Conservation (phyloP, 352 stramenopile species). For the Aphanomyces invadans region DNA sequence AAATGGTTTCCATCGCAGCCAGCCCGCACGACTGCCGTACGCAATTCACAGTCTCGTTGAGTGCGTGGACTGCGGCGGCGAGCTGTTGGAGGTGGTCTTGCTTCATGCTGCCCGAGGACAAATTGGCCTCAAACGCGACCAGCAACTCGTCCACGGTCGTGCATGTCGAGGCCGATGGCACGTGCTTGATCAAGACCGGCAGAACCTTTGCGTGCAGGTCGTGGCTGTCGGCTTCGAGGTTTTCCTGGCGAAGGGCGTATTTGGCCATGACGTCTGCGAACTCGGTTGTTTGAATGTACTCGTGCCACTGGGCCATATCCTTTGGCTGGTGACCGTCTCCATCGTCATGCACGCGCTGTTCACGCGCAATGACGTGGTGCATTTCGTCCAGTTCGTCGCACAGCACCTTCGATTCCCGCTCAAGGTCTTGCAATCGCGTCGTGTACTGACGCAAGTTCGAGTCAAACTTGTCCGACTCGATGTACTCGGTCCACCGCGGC, state of each 20-base stretch:
- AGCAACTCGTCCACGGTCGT: neutral
- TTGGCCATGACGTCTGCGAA: neutral
- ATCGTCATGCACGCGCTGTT: neutral
- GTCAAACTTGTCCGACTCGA: constrained; percentile 3
- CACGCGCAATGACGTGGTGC: neutral
- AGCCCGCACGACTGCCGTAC: neutral
- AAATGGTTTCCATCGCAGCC: neutral
- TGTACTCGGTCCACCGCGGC: constrained; percentile 8
- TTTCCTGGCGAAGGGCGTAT: neutral
- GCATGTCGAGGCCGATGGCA: neutral
- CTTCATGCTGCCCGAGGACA: too few relatives aligned
- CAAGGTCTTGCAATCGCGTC: neutral
- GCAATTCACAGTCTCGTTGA: neutral
- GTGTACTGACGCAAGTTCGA: neutral
- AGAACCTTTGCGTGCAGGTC: constrained; percentile 4
- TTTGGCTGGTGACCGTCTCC: neutral
- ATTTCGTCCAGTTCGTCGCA: neutral
- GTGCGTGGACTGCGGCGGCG: neutral
- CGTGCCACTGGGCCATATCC: constrained; percentile 2
- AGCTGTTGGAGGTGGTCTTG: neutral
- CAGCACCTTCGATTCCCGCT: neutral
- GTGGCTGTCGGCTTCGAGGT: constrained; percentile 14
- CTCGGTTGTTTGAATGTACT: neutral
- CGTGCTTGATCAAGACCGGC: neutral
- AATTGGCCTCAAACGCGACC: neutral